Base-by-base conservation (phyloP, 164 flowering plant genomes). In the Stephania cephalantha region DNA sequence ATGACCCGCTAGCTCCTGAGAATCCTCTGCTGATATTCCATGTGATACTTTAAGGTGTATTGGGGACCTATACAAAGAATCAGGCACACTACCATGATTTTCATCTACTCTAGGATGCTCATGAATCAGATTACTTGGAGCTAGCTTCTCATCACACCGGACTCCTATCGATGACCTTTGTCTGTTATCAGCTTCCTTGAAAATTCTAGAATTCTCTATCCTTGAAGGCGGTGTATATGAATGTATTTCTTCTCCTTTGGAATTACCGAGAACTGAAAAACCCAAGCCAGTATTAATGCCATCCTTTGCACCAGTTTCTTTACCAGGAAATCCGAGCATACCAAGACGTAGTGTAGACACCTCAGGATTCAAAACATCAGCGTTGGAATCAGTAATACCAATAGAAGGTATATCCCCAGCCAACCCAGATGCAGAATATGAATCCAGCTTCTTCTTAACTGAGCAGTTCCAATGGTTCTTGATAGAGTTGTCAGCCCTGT, bases 391-490 rank as follows among this genome's bases (percentile, higher is more conserved):
- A 65, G 45, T 53, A 63, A 48, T 30, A 55, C 53, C 46, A 25
- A 17, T 25, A 58, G 46, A 66, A 58, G 66, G 35, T 25, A 71
- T 25, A 72, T 76, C 71, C 17, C 25, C 68, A 35, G 30, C n/a
- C 66, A 76, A 45, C 42, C 70, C 76, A 71, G 48, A 11, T 53
- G 44, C 67, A 13, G n/a, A 9, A 67, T 29, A 75, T 46, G 73
- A 65, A 68, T 68, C 74, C 70, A 84, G 46, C 72, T 77, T 86
- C 80, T 85, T 88, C 81, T 86, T 85, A 72, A 88, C 65, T 4
- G 91, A 85, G 80, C 90, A 81, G 79, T 88, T 87, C 90, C 91
- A 88, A 61, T 87, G 89, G 44, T 88, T 88, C 78, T 88, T 88
- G 70, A 88, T 86, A 8, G 89, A 79, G 77, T 88, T 88, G 58